Conservation (phyloP, 768 basidiomycete genomes). For the Hortiboletus campestris region DNA sequence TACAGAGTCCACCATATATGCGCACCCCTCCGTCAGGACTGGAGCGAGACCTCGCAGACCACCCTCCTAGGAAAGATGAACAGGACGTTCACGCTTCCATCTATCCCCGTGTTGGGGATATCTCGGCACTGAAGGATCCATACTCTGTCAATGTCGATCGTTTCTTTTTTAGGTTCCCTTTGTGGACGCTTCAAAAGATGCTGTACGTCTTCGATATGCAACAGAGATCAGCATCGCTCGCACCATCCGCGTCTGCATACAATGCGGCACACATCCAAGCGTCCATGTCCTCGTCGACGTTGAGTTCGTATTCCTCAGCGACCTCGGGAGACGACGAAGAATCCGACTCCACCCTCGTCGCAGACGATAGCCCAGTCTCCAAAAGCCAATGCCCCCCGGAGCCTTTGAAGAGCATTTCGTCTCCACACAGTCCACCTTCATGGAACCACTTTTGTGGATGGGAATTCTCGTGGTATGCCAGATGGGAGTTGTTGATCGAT, state of each 20-base stretch:
- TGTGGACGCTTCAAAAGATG: slow-evolving; percentile 67
- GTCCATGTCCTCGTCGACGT: slow-evolving; percentile 20
- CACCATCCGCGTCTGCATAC: slow-evolving; percentile 13
- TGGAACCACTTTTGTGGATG: slow-evolving; percentile 30
- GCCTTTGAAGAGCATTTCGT: slow-evolving; percentile 5
- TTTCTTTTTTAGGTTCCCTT: slow-evolving; percentile 51
- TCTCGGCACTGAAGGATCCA: slow-evolving; percentile 56
- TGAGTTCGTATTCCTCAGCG: slow-evolving; percentile 19
- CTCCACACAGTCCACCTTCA: slow-evolving; percentile 2
- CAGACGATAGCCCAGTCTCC: slow-evolving; percentile 36
- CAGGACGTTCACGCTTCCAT: slow-evolving; percentile 28
- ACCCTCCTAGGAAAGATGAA: slow-evolving; percentile 3
- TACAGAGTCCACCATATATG: slow-evolving; percentile 14
- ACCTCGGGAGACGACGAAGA: slow-evolving; percentile 34
- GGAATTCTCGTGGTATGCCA: slow-evolving; percentile 51
- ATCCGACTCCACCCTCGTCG: slow-evolving; percentile 58
- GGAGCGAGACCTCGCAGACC: slow-evolving; percentile 26
- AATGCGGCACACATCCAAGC: slow-evolving; percentile 1
- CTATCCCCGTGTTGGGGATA: slow-evolving; percentile 64
- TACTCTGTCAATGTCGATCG: slow-evolving; percentile 57
- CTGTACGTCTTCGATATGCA: slow-evolving; percentile 64
- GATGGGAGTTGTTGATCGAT: slow-evolving; percentile 52
- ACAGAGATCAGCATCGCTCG: slow-evolving; percentile 14
- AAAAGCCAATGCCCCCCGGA: background rate
- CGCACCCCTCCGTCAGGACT: slow-evolving; percentile 28